Conservation (phyloP, 768 basidiomycete genomes). For the Trametes punicea region DNA sequence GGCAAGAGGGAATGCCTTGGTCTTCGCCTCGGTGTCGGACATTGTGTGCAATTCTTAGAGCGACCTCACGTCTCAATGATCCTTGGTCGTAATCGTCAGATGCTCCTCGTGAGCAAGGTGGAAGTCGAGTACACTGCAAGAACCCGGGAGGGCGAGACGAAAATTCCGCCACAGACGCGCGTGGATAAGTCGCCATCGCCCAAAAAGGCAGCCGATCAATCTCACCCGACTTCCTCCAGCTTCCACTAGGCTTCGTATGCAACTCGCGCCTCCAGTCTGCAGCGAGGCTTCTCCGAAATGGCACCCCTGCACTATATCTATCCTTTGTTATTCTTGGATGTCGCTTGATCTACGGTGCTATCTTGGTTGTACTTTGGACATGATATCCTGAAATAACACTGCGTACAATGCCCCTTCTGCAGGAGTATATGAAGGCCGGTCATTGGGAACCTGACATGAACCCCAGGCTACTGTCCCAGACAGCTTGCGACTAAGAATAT, state of each 20-base stretch:
- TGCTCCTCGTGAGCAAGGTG: slow-evolving; percentile 19
- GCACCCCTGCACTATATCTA: background rate
- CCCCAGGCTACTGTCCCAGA: background rate
- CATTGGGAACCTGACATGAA: background rate
- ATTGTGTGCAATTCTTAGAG: slow-evolving; percentile 37
- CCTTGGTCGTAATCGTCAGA: slow-evolving; percentile 62
- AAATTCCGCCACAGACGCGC: slow-evolving; percentile 18
- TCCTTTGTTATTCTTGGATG: background rate
- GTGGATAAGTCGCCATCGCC: background rate
- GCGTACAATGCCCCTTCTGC: background rate
- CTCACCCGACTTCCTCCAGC: background rate
- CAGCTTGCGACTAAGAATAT: background rate
- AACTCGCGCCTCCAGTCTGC: background rate
- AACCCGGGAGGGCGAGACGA: slow-evolving; percentile 4
- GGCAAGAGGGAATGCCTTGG: slow-evolving; percentile 89
- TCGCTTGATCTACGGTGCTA: slow-evolving; percentile 12
- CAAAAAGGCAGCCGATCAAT: slow-evolving; percentile 5
- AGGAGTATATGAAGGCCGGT: slow-evolving; percentile 7
- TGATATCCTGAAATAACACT: background rate
- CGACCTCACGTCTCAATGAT: slow-evolving; percentile 83
- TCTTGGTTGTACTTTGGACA: slow-evolving; percentile 7
- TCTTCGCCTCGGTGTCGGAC: slow-evolving; percentile 52
- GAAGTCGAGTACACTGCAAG: slow-evolving; percentile 15
- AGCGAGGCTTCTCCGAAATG: slow-evolving; percentile 17
- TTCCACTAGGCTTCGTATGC: background rate